These are phyloP conservation scores for Backusella westeae DNA, from an alignment of 192 early-diverging fungal species.

Conservation along the genomic window DNA sequence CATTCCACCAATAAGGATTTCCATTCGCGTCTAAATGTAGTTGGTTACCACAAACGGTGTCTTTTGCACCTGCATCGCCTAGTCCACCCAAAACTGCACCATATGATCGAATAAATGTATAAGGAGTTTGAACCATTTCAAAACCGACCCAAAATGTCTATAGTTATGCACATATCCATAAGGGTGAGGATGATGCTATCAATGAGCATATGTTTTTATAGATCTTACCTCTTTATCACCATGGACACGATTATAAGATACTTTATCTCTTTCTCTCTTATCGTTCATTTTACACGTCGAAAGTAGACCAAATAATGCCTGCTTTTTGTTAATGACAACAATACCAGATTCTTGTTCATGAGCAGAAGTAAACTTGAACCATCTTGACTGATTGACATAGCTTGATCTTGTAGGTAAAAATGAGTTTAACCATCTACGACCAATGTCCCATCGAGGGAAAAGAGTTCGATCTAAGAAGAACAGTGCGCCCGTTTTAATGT, in stretches of 20 bases:
- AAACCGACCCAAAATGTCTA: conserved; percentile 61
- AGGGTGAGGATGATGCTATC: not conserved
- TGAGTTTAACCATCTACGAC: conserved; percentile 48
- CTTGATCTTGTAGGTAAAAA: conserved; percentile 45
- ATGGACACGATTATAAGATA: conserved; percentile 44
- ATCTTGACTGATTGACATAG: conserved; percentile 38
- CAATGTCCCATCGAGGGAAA: conserved; percentile 31
- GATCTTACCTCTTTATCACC: conserved; percentile 66
- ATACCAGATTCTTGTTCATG: conserved; percentile 70
- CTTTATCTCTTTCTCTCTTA: conserved; percentile 45
- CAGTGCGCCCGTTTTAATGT: conserved; percentile 48
- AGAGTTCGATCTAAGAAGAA: conserved; percentile 68
- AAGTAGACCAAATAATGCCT: conserved; percentile 50
- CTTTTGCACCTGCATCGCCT: conserved; percentile 23
- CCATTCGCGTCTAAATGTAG: conserved; percentile 43
- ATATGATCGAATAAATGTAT: conserved; percentile 45
- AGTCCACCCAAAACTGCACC: conserved; percentile 54
- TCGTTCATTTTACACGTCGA: conserved; percentile 56
- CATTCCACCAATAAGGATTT: conserved; percentile 51
- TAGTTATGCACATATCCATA: not conserved
- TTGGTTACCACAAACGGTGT: conserved; percentile 43
- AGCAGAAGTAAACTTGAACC: conserved; percentile 32
- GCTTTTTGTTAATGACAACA: conserved; percentile 52
- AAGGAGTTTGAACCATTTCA: conserved; percentile 58
- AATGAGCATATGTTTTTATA: not conserved